phyloP scores from a whole-genome alignment of 306 rosid species.

The Nissolia schottii region DNA sequence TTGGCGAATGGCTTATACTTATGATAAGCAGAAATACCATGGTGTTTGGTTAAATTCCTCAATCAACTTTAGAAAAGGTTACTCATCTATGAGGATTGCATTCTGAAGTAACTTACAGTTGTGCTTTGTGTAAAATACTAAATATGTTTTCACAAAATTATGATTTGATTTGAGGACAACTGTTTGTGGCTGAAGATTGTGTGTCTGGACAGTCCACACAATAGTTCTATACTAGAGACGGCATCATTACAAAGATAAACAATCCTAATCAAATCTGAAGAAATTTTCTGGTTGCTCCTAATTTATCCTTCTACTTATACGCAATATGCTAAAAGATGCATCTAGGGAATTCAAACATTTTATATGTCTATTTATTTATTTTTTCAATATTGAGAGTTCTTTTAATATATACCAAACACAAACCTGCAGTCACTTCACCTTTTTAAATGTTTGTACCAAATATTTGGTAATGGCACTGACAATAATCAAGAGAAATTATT shows the following conservation, averaged over 20 bases:
- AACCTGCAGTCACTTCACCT: neutral
- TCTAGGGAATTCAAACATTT: neutral
- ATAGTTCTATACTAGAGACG: neutral
- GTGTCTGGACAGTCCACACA: neutral
- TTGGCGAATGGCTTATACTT: neutral
- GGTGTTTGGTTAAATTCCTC: neutral
- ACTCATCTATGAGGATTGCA: neutral
- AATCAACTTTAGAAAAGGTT: neutral
- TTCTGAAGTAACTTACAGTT: neutral
- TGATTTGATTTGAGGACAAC: neutral
- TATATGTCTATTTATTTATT: neutral
- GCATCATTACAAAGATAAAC: neutral
- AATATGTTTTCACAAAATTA: conserved; percentile 2
- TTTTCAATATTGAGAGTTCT: neutral
- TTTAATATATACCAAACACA: neutral
- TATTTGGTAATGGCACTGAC: too few relatives aligned
- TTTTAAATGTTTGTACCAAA: neutral
- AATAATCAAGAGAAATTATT: too few relatives aligned
- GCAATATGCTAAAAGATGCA: neutral
- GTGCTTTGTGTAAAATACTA: neutral
- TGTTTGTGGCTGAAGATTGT: neutral
- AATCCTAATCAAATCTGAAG: neutral
- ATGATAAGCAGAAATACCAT: neutral
- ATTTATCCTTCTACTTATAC: too few relatives aligned
- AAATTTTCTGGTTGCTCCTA: neutral